Conservation (phyloP, 768 basidiomycete species). For the Leucocoprinus sp. region DNA sequence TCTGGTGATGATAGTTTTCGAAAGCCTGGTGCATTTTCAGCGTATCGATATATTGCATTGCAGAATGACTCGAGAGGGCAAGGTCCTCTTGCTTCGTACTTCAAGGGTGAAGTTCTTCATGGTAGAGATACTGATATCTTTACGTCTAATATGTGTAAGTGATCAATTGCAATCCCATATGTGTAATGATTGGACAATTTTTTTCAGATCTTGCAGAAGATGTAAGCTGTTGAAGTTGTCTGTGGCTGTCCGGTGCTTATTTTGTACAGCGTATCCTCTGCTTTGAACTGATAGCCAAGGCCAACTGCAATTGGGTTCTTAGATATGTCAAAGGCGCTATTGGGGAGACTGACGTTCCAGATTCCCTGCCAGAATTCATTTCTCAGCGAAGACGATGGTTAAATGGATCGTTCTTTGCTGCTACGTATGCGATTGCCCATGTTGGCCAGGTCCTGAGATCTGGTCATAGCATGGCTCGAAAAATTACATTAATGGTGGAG, state of each 20-base stretch:
- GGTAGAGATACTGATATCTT: slow-evolving; percentile 87
- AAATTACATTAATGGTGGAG: slow-evolving; percentile 67
- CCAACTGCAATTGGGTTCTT: slow-evolving; percentile 82
- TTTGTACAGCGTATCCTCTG: slow-evolving; percentile 65
- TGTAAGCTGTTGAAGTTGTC: slow-evolving; percentile 33
- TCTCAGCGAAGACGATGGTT: slow-evolving; percentile 84
- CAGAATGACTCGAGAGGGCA: slow-evolving; percentile 76
- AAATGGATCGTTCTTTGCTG: slow-evolving; percentile 92
- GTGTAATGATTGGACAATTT: slow-evolving; percentile 3
- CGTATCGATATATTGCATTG: slow-evolving; percentile 83
- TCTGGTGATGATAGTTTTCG: background rate
- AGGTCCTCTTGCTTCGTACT: slow-evolving; percentile 92
- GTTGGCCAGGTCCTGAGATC: slow-evolving; percentile 70
- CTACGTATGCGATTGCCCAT: slow-evolving; percentile 89
- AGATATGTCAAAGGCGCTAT: slow-evolving; percentile 94
- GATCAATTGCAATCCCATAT: background rate
- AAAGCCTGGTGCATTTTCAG: slow-evolving; percentile 90
- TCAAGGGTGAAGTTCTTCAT: slow-evolving; percentile 87
- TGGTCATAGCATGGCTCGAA: slow-evolving; percentile 74
- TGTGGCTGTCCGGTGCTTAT: slow-evolving; percentile 5
- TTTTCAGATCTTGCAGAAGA: slow-evolving; percentile 81
- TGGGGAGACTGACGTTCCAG: slow-evolving; percentile 92
- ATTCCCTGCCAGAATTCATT: slow-evolving; percentile 89
- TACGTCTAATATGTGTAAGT: slow-evolving; percentile 92
- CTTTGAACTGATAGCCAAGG: slow-evolving; percentile 72